These are phyloP conservation scores for Fusarium scirpi DNA, from an alignment of 2,329 filamentous ascomycete genomes.

Conservation along the genomic window DNA sequence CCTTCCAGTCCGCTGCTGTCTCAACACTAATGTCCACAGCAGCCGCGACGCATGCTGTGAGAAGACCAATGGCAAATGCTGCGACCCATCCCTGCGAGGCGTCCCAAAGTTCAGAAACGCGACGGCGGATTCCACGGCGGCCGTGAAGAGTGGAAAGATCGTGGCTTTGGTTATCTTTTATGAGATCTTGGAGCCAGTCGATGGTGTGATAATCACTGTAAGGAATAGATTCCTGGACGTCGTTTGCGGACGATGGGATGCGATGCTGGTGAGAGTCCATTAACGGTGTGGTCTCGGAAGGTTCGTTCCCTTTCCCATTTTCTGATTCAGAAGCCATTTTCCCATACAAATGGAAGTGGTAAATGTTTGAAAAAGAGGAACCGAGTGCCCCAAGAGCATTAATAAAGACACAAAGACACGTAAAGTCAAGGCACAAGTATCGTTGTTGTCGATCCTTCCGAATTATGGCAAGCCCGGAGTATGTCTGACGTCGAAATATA, in stretches of 20 bases:
- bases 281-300: not conserved
- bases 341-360: too few species aligned
- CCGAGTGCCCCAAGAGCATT: too few species aligned
- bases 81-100: conserved; percentile 26
- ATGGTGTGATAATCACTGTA: conserved; percentile 73
- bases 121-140: not conserved
- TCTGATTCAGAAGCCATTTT: not conserved
- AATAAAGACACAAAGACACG: not conserved
- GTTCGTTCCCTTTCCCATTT: not conserved
- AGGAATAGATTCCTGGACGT: rapidly evolving
- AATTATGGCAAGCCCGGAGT: not conserved
- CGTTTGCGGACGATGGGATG: rapidly evolving
- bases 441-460: not conserved
- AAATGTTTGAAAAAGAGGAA: too few species aligned
- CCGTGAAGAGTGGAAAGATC: not conserved
- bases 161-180: conserved; percentile 40
- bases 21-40: conserved; percentile 34
- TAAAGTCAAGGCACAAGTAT: not conserved
- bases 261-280: too few species aligned
- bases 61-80: conserved; percentile 26
- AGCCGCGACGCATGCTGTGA: conserved; percentile 18
- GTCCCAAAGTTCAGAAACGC: conserved; percentile 4
- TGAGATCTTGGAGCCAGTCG: conserved; percentile 71
- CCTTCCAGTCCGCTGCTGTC: conserved; percentile 27
- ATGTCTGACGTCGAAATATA: not conserved